Base-by-base conservation (phyloP, 1,139 yeast species). In the Hemisphaericaspora subhashii region DNA sequence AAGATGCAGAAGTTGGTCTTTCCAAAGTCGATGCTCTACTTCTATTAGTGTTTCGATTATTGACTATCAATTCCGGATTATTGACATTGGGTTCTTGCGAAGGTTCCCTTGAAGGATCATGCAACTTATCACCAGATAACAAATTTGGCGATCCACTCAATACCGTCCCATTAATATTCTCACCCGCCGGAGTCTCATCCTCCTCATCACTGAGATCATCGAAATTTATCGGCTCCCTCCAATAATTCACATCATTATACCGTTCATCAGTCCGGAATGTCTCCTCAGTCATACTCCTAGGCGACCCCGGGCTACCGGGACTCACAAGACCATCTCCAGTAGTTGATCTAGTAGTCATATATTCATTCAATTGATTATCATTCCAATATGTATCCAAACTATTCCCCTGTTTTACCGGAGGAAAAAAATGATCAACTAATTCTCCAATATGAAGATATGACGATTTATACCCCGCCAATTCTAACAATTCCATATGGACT, bases 361-460 rank as follows among this genome's bases (percentile, higher is more conserved):
- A 68, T 39, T 66, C 64, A 43, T 58, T 55, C 42, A 64, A 62
- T 48, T 68, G 74, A 32, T 58, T 52, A 38, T 66, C 60, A 43
- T 68, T 64, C 70, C 74, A 67, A 42, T 66, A 65, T 4, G 65
- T 44, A 36, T 62, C 67, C 43, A 61, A 54, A 13, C 66, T 66
- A 15, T 61, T 58, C 6, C 69, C 63, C 39, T 60, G 62, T 31
- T 62, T 69, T 20, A 84, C 85, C 0, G 98, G 96, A 11, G 99
- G 99, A 74, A 94, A 94, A 59, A 90, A 90, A 60, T 92, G 98
- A 62, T 94, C 99, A 11, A 94, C 98, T 44, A 94, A 71, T 59
- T 92, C 98, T 31, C 95, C 89, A 58, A 94, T 92, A 49, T 82
- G 83, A 39, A 94, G 79, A 58, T 94, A 94, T 0, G 95, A 82